Evolutionary conservation across 768 basidiomycete genomes (phyloP).

Genomic region (Lactarius sp.): DNA sequence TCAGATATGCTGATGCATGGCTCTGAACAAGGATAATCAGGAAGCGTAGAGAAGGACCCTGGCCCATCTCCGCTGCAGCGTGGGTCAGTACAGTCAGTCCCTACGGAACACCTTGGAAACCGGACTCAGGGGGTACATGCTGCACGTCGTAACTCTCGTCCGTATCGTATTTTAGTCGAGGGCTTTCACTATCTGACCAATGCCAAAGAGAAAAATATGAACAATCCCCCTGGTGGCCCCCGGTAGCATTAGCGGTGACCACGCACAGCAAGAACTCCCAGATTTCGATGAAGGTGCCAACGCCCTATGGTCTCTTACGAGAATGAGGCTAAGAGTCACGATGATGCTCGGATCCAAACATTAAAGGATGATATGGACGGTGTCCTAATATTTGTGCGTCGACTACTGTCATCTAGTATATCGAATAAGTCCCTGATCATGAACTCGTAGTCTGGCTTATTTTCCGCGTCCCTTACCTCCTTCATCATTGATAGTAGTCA

Average conservation of each 20-base stretch:
- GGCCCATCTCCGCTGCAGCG: too few species aligned
- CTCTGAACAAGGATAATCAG: too few species aligned
- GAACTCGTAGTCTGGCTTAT: constrained; percentile 12
- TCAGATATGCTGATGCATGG: too few species aligned
- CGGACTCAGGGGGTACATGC: too few species aligned
- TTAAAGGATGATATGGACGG: neutral
- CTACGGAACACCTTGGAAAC: too few species aligned
- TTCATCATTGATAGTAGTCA: constrained; percentile 7
- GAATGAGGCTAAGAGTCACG: neutral
- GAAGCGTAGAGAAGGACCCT: too few species aligned
- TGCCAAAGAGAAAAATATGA: neutral
- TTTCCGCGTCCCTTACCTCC: constrained; percentile 14
- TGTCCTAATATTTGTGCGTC: neutral
- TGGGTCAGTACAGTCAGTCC: too few species aligned
- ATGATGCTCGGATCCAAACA: neutral
- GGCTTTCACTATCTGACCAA: neutral
- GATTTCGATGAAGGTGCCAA: neutral
- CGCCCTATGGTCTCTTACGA: neutral
- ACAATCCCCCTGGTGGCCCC: neutral
- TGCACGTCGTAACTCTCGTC: neutral
- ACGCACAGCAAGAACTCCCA: neutral
- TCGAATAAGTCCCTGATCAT: neutral
- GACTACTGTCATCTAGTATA: neutral
- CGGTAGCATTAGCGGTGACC: neutral
- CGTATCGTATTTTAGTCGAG: neutral